These are phyloP conservation scores for Vanderwaltozyma tropicalis DNA, from an alignment of 805 yeast genomes.

Conservation along the genomic window DNA sequence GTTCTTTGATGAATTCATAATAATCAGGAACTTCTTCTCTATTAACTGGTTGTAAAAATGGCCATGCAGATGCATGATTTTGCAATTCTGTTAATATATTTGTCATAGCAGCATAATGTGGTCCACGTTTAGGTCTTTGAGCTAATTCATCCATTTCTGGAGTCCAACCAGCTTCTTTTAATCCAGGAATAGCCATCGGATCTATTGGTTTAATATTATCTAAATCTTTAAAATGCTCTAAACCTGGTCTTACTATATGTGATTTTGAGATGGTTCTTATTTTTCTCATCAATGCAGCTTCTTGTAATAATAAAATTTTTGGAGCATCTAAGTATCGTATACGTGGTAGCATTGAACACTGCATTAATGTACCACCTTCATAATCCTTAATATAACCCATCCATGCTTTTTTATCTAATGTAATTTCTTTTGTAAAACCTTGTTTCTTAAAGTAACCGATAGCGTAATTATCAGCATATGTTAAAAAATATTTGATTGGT, in stretches of 20 bases:
- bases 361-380: slow-evolving; percentile 98
- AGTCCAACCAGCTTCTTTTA: slow-evolving; percentile 93
- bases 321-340: slow-evolving; percentile 83
- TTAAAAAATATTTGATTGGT: slow-evolving; percentile 73
- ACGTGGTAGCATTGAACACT: slow-evolving; percentile 85
- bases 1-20: slow-evolving; percentile 91
- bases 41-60: slow-evolving; percentile 87
- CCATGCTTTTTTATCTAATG: slow-evolving; percentile 81
- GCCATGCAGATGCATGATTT: slow-evolving; percentile 97
- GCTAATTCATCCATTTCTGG: slow-evolving; percentile 97
- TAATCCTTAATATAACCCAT: slow-evolving; percentile 98
- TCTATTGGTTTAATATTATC: slow-evolving; percentile 46
- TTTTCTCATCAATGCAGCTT: slow-evolving; percentile 81
- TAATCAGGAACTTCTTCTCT: slow-evolving; percentile 93
- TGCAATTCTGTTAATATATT: slow-evolving; percentile 79
- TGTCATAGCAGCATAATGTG: slow-evolving; percentile 90
- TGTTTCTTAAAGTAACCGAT: slow-evolving; percentile 97
- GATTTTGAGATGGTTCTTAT: slow-evolving; percentile 71
- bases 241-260: slow-evolving; percentile 73
- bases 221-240: slow-evolving; percentile 52
- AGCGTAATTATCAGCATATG: slow-evolving; percentile 98
- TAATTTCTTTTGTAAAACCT: slow-evolving; percentile 92
- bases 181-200: slow-evolving; percentile 81
- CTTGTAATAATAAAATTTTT: slow-evolving; percentile 75
- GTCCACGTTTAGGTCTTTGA: slow-evolving; percentile 86